These are phyloP conservation scores for Aspergillus brasiliensis DNA, from an alignment of 2,329 filamentous ascomycete genomes.

Conservation along the genomic window DNA sequence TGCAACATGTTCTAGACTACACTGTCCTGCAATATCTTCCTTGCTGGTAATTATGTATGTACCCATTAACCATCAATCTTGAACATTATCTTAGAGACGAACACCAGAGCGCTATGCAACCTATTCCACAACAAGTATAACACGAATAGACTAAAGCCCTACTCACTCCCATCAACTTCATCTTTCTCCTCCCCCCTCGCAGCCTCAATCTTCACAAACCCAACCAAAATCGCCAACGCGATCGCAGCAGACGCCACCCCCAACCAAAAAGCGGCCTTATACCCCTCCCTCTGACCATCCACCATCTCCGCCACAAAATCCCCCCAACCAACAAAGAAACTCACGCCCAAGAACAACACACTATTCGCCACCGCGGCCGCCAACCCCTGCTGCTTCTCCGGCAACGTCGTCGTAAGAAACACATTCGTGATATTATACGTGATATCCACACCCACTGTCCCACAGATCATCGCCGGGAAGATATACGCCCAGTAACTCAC, in stretches of 20 bases:
- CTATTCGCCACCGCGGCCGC: slow-evolving; percentile 73
- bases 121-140: too few species aligned
- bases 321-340: slow-evolving; percentile 69
- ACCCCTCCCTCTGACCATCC: slow-evolving; percentile 55
- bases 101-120: too few species aligned
- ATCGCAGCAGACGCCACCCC: slow-evolving; percentile 58
- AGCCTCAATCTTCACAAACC: slow-evolving; percentile 57
- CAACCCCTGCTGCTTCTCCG: slow-evolving; percentile 67
- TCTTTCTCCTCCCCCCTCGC: slow-evolving; percentile 60
- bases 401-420: slow-evolving; percentile 74
- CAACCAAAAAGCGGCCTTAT: slow-evolving; percentile 67
- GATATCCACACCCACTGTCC: slow-evolving; percentile 73
- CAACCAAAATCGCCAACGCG: slow-evolving; percentile 55
- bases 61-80: too few species aligned
- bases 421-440: slow-evolving; percentile 76
- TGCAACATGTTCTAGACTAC: too few species aligned
- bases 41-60: too few species aligned
- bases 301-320: slow-evolving; percentile 61
- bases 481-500: slow-evolving; percentile 72
- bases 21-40: too few species aligned
- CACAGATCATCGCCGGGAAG: slow-evolving; percentile 64
- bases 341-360: slow-evolving; percentile 70
- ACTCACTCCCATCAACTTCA: slow-evolving; percentile 36
- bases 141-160: too few species aligned
- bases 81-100: too few species aligned